Evolutionary conservation across 495 filamentous ascomycete genomes (phyloP).

Genomic region (Aspergillus affinis): DNA sequence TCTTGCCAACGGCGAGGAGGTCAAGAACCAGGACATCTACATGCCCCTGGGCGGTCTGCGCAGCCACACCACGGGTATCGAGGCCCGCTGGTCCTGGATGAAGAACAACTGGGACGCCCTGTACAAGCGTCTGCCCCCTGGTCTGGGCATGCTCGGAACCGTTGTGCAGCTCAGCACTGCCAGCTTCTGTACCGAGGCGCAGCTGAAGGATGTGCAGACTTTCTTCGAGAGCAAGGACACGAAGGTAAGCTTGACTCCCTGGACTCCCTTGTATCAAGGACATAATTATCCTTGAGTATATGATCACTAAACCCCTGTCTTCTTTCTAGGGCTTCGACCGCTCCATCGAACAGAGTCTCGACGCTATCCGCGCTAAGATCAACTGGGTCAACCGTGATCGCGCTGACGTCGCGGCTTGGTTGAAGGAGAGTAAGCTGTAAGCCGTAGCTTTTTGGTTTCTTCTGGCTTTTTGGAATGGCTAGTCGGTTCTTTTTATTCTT

Average conservation of each 20-base stretch:
- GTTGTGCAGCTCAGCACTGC: constrained; percentile 83
- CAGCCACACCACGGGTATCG: constrained; percentile 72
- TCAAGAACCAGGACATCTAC: constrained; percentile 97
- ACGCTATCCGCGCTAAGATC: constrained; percentile 59
- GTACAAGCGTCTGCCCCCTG: constrained; percentile 73
- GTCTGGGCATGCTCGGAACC: constrained; percentile 78
- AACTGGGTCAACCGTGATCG: constrained; percentile 63
- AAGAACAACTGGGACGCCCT: constrained; percentile 83
- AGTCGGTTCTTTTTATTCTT: neutral
- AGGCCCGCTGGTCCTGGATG: constrained; percentile 80
- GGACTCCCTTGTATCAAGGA: too few relatives aligned
- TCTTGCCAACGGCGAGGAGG: constrained; percentile 73
- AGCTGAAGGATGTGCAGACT: constrained; percentile 68
- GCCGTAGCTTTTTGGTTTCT: neutral
- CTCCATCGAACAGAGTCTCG: constrained; percentile 59
- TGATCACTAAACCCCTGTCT: neutral
- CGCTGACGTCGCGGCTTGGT: constrained; percentile 59
- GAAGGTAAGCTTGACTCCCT: constrained; percentile 64
- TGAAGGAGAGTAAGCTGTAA: constrained; percentile 50
- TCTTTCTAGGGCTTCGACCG: constrained; percentile 53
- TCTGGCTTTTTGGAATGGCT: neutral
- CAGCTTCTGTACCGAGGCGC: constrained; percentile 74
- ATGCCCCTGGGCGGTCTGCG: constrained; percentile 79
- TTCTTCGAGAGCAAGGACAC: constrained; percentile 84
- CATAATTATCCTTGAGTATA: too few relatives aligned